A percentile compares a stretch with the other conserved stretches of the same genome.
Conservation (phyloP, 306 rosid species). For the Inga laurina region DNA sequence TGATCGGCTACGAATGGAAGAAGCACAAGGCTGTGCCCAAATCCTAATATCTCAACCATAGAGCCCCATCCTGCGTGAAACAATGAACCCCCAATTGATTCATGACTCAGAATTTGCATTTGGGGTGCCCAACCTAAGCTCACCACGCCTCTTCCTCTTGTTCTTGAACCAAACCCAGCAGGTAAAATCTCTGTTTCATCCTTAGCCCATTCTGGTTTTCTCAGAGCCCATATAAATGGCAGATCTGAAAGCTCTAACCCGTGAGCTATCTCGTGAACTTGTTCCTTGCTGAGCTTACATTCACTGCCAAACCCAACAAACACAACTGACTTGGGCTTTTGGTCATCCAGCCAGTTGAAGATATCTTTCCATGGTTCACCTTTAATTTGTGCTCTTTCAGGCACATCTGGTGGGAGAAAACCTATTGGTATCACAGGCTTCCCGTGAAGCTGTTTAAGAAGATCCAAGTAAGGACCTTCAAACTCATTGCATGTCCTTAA, state of each 20-base stretch:
- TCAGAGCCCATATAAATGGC: neutral
- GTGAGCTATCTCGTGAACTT: neutral
- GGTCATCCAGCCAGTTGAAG: conserved; percentile 16
- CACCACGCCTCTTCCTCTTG: neutral
- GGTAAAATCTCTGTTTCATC: neutral
- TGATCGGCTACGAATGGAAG: neutral
- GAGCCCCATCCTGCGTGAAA: conserved; percentile 2
- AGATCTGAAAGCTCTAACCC: neutral
- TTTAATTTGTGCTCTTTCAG: neutral
- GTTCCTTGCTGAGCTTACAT: neutral
- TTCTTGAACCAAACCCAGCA: neutral
- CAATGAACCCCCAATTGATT: neutral
- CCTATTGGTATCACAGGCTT: neutral
- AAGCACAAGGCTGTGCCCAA: neutral
- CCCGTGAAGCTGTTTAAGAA: neutral
- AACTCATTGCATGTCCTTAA: neutral
- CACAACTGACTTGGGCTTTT: neutral
- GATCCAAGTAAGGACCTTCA: neutral
- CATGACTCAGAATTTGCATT: conserved; percentile 2
- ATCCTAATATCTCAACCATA: neutral
- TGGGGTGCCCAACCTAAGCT: neutral
- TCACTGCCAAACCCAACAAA: conserved; percentile 4
- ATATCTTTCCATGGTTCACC: neutral
- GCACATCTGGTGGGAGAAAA: neutral
- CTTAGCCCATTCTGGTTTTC: neutral